Conservation (phyloP, 2,329 filamentous ascomycete genomes). For the Aureobasidium zeae region DNA sequence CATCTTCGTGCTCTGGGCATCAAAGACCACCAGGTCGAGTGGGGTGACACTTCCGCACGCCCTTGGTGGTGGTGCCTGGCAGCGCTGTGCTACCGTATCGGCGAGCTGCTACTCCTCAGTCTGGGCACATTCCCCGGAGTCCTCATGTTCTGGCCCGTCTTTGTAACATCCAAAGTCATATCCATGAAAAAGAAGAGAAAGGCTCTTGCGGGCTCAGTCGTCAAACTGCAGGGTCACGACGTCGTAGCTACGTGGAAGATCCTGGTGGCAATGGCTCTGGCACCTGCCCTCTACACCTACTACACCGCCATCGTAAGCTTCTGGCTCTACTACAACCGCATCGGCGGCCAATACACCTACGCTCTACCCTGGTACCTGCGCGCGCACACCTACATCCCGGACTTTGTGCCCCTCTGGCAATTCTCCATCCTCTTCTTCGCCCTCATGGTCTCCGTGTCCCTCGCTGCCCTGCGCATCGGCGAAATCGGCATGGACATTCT, state of each 20-base stretch:
- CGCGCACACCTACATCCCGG: constrained; percentile 49
- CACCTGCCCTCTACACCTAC: constrained; percentile 70
- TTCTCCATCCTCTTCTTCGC: constrained; percentile 67
- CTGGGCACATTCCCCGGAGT: constrained; percentile 77
- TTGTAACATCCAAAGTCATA: constrained; percentile 73
- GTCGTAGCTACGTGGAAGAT: constrained; percentile 94
- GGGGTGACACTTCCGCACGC: constrained; percentile 67
- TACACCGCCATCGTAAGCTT: constrained; percentile 67
- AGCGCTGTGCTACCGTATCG: constrained; percentile 67
- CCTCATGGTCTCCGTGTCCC: constrained; percentile 79
- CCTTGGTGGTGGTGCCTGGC: constrained; percentile 55
- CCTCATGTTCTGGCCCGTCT: constrained; percentile 78
- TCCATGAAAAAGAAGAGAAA: constrained; percentile 73
- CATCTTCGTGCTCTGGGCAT: constrained; percentile 77
- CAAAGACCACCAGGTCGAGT: constrained; percentile 88
- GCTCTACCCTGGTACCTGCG: constrained; percentile 5
- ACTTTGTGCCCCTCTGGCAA: constrained; percentile 69
- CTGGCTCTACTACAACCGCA: constrained; percentile 71
- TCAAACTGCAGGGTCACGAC: constrained; percentile 80
- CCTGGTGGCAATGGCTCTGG: constrained; percentile 71
- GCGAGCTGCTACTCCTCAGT: constrained; percentile 66
- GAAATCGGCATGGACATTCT: constrained; percentile 99
- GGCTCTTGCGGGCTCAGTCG: constrained; percentile 72
- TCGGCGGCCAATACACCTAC: constrained; percentile 49
- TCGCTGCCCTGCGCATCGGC: constrained; percentile 85